Percentiles rank a stretch among this genome's conserved stretches.
Conservation (phyloP, 2,329 filamentous ascomycete species). For the Pseudohalonectria lignicola region DNA sequence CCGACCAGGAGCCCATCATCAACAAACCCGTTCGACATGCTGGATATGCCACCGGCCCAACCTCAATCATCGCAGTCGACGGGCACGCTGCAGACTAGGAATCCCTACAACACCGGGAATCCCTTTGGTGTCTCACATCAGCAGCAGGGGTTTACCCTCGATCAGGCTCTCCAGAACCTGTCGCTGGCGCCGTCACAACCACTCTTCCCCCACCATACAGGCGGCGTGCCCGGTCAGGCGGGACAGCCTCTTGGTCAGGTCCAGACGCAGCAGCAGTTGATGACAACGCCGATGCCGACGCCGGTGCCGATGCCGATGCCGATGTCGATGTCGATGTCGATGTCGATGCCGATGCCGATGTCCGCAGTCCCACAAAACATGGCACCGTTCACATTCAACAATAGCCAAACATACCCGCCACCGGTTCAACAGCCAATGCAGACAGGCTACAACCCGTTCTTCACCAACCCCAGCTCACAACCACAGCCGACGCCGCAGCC, state of each 20-base stretch:
- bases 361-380: slow-evolving; percentile 29
- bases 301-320: too few species aligned
- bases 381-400: slow-evolving; percentile 26
- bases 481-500: slow-evolving; percentile 18
- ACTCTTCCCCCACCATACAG: slow-evolving; percentile 63
- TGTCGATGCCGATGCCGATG: slow-evolving; percentile 8
- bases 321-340: not conserved
- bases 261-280: slow-evolving; percentile 29
- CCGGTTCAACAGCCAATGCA: slow-evolving; percentile 23
- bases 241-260: too few species aligned
- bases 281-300: too few species aligned
- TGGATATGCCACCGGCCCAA: slow-evolving; percentile 45
- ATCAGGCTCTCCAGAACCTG: slow-evolving; percentile 65
- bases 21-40: slow-evolving; percentile 59
- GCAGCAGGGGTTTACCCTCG: slow-evolving; percentile 35
- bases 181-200: slow-evolving; percentile 50
- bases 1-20: slow-evolving; percentile 36
- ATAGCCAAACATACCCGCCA: slow-evolving; percentile 29
- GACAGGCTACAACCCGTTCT: slow-evolving; percentile 42
- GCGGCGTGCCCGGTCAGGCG: slow-evolving; percentile 35
- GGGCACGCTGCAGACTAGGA: slow-evolving; percentile 46
- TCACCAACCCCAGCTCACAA: slow-evolving; percentile 14
- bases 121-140: slow-evolving; percentile 53
- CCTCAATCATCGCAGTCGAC: slow-evolving; percentile 57
- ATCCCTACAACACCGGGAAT: slow-evolving; percentile 46